Percentiles rank a stretch among this genome's conserved stretches.
Evolutionary conservation across 1,284 basidiomycete genomes (phyloP).

Genomic region (Erythrobasidium hasegawianum): DNA sequence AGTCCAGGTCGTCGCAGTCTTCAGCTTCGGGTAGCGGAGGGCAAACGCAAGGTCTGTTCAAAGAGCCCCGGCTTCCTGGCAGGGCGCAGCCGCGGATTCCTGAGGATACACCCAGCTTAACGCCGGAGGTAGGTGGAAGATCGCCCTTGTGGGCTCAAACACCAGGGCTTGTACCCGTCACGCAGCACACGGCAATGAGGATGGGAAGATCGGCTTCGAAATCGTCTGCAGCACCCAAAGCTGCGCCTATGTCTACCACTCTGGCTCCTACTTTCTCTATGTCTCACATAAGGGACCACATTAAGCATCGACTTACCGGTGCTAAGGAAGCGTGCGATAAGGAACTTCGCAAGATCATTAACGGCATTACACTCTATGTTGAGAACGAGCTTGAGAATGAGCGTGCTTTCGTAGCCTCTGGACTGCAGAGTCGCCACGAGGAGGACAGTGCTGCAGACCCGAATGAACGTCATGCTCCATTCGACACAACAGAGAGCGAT

Average conservation of each 20-base stretch:
- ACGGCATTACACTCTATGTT: conserved; percentile 88
- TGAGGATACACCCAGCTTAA: conserved; percentile 34
- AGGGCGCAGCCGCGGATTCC: neutral
- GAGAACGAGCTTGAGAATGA: conserved; percentile 75
- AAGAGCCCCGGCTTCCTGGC: conserved; percentile 19
- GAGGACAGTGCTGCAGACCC: conserved; percentile 39
- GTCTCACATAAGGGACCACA: conserved; percentile 83
- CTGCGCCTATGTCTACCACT: neutral
- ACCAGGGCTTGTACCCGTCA: conserved; percentile 41
- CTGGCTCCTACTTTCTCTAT: conserved; percentile 41
- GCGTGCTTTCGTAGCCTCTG: conserved; percentile 49
- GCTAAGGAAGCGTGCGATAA: conserved; percentile 96
- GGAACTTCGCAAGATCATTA: conserved; percentile 84
- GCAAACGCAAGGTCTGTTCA: conserved; percentile 10
- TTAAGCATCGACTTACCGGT: conserved; percentile 83
- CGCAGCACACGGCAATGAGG: conserved; percentile 31
- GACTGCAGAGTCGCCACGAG: conserved; percentile 48
- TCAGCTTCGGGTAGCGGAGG: conserved; percentile 20
- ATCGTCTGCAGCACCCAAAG: conserved; percentile 3
- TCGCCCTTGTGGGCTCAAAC: conserved; percentile 44
- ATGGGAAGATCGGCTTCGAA: conserved; percentile 7
- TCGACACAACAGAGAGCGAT: neutral
- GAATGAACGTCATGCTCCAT: neutral
- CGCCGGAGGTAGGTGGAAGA: conserved; percentile 33
- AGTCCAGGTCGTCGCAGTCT: conserved; percentile 15